Percentiles rank a stretch among this genome's conserved stretches.
phyloP scores from a whole-genome alignment of 257 asterid genomes.

The Echium plantagineum region DNA sequence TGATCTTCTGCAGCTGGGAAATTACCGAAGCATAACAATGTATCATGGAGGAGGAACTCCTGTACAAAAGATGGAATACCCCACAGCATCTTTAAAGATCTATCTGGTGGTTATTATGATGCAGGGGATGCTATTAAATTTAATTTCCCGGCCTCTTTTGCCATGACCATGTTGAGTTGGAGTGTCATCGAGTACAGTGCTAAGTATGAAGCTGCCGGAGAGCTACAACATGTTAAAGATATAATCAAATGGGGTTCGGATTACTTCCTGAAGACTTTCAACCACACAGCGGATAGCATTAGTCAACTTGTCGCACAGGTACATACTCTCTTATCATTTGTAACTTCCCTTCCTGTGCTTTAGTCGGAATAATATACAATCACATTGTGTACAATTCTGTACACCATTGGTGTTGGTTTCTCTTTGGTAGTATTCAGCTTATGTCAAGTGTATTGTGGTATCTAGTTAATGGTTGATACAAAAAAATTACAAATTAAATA shows the following conservation, averaged over 20 bases:
- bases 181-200: slow-evolving; percentile 87
- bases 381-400: background rate
- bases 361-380: background rate
- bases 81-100: slow-evolving; percentile 48
- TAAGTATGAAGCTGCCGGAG: slow-evolving; percentile 88
- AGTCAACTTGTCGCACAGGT: slow-evolving; percentile 73
- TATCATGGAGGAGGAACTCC: slow-evolving; percentile 94
- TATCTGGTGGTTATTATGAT: slow-evolving; percentile 81
- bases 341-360: background rate
- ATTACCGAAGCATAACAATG: slow-evolving; percentile 82
- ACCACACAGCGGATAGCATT: slow-evolving; percentile 74
- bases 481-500: too few species aligned
- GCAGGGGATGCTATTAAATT: slow-evolving; percentile 98
- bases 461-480: background rate
- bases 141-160: slow-evolving; percentile 75
- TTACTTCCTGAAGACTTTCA: slow-evolving; percentile 86
- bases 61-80: slow-evolving; percentile 62
- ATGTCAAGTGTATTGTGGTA: background rate
- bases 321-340: background rate
- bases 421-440: background rate
- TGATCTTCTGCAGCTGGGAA: slow-evolving; percentile 62
- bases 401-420: background rate
- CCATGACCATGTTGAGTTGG: slow-evolving; percentile 98
- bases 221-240: slow-evolving; percentile 82
- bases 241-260: slow-evolving; percentile 95